A percentile compares a stretch with the other conserved stretches of the same genome.
Conservation (phyloP, 306 rosid genomes). For the Fagus sylvatica region DNA sequence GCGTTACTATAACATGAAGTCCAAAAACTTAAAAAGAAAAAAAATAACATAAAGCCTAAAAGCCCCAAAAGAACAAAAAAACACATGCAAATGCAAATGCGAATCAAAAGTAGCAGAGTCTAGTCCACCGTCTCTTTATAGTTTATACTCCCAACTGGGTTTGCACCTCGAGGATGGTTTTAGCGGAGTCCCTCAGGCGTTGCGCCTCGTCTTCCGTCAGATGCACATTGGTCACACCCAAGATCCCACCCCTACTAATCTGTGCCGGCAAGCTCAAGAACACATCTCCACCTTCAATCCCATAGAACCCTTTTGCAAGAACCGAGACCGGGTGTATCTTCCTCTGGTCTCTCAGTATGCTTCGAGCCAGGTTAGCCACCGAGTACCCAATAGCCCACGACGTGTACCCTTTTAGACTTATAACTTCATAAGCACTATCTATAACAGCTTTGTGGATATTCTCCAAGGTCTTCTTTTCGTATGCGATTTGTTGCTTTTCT, state of each 20-base stretch:
- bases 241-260: conserved; percentile 74
- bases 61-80: too few relatives aligned
- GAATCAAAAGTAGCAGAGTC: background rate
- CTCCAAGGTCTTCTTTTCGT: conserved; percentile 74
- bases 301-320: conserved; percentile 73
- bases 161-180: conserved; percentile 60
- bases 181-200: conserved; percentile 65
- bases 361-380: conserved; percentile 61
- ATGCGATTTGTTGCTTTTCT: conserved; percentile 59
- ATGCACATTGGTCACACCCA: conserved; percentile 78
- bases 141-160: conserved; percentile 56
- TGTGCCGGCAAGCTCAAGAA: conserved; percentile 85
- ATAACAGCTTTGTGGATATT: conserved; percentile 69
- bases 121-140: background rate
- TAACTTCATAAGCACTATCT: conserved; percentile 78
- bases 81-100: too few relatives aligned
- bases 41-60: too few relatives aligned
- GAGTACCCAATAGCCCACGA: conserved; percentile 98
- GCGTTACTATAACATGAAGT: too few relatives aligned
- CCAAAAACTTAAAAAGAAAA: too few relatives aligned
- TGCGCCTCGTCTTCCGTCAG: conserved; percentile 59
- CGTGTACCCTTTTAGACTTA: conserved; percentile 81
- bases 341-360: conserved; percentile 71
- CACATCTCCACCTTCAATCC: conserved; percentile 64
- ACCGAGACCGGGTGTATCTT: conserved; percentile 84